Percentiles rank a stretch among this genome's conserved stretches.
Conservation (phyloP, 371 early-diverging fungal genomes). For the Nematocida ironsii region DNA sequence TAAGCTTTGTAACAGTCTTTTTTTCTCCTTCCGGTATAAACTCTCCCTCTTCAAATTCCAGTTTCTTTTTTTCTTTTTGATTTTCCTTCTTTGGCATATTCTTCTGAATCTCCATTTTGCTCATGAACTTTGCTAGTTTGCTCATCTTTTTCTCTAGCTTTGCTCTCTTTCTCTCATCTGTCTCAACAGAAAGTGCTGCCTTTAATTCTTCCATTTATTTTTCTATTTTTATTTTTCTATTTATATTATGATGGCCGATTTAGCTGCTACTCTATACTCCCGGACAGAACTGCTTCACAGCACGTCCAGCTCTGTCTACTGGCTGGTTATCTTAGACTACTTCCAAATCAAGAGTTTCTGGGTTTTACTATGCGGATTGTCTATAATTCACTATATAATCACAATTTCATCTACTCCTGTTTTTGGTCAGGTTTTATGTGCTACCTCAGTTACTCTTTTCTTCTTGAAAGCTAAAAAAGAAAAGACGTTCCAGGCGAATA, state of each 20-base stretch:
- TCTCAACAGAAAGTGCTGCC: constrained; percentile 14
- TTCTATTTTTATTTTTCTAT: constrained; percentile 24
- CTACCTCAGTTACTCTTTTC: not conserved
- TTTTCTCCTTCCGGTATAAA: constrained; percentile 48
- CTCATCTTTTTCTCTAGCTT: constrained; percentile 84
- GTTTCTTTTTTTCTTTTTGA: constrained; percentile 33
- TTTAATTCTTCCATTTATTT: constrained; percentile 33
- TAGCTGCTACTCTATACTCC: not conserved
- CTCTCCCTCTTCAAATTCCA: constrained; percentile 37
- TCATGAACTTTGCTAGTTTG: constrained; percentile 84
- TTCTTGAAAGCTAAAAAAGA: not conserved
- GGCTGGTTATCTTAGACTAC: constrained; percentile 14
- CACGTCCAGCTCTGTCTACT: constrained; percentile 28
- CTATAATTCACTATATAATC: constrained; percentile 37
- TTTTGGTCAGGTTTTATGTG: not conserved
- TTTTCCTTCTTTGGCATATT: constrained; percentile 7
- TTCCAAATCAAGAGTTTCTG: constrained; percentile 23
- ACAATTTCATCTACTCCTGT: not conserved
- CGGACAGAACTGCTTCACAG: constrained; percentile 40
- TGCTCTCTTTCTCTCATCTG: constrained; percentile 71
- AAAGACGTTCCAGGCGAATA: not conserved
- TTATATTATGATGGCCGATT: constrained; percentile 13
- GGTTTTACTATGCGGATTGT: constrained; percentile 19
- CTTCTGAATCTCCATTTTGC: constrained; percentile 73
- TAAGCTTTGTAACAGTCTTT: constrained; percentile 29